These are phyloP conservation scores for Elongisporangium undulatum DNA, from an alignment of 352 stramenopile species.

Conservation along the genomic window DNA sequence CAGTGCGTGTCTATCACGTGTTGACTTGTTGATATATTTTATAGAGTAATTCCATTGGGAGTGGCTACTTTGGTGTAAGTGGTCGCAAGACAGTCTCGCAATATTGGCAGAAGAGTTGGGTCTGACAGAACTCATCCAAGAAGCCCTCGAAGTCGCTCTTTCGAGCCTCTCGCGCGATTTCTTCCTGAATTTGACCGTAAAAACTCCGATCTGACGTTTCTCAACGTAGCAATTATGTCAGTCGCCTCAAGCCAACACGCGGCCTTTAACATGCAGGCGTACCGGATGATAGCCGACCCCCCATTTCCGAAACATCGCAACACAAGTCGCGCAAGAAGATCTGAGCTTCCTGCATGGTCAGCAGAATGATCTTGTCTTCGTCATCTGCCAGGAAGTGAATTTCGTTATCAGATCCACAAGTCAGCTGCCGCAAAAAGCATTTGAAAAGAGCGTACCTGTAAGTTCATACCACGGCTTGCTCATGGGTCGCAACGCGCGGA, in stretches of 20 bases:
- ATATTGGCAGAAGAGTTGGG: conserved; percentile 85
- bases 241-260: too few relatives aligned
- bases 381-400: conserved; percentile 18
- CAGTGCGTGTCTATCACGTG: too few relatives aligned
- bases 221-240: conserved; percentile 2
- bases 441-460: conserved; percentile 19
- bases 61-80: too few relatives aligned
- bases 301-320: conserved; percentile 41
- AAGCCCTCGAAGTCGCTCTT: conserved; percentile 71
- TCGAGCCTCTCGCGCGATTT: conserved; percentile 61
- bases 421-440: too few relatives aligned
- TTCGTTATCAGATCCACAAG: neutral
- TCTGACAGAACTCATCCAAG: conserved; percentile 80
- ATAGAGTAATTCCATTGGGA: too few relatives aligned
- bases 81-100: conserved; percentile 67
- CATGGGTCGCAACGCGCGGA: conserved; percentile 29
- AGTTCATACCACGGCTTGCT: conserved; percentile 76
- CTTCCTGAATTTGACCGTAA: conserved; percentile 75
- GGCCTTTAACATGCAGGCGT: too few relatives aligned
- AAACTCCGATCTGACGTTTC: conserved; percentile 40
- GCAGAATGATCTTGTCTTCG: conserved; percentile 71
- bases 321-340: conserved; percentile 70
- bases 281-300: too few relatives aligned
- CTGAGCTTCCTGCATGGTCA: conserved; percentile 65
- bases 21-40: too few relatives aligned